phyloP scores from a whole-genome alignment of 2,329 filamentous ascomycete genomes.

The Ascochyta koolunga region DNA sequence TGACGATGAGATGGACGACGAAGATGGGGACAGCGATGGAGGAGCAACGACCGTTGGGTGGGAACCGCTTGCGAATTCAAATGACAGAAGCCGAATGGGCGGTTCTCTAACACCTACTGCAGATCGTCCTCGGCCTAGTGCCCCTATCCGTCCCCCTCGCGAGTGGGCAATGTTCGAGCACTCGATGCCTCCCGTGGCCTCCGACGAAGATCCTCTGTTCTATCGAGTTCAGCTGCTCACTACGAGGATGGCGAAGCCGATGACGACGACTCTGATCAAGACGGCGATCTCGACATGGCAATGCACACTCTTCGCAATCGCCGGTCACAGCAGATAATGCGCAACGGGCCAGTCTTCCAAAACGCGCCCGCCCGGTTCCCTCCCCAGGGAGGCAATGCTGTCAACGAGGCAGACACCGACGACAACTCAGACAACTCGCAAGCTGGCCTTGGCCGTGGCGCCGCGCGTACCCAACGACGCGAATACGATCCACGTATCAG shows the following conservation, averaged over 20 bases:
- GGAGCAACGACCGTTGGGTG: constrained; percentile 54
- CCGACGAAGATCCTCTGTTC: constrained; percentile 46
- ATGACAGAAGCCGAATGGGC: constrained; percentile 52
- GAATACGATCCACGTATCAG: constrained; percentile 51
- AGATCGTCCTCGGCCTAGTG: constrained; percentile 52
- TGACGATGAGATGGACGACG: constrained; percentile 47
- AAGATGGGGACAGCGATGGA: constrained; percentile 51
- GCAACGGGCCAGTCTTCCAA: constrained; percentile 31
- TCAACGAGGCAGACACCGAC: constrained; percentile 44
- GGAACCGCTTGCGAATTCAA: constrained; percentile 53
- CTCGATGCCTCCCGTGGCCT: constrained; percentile 47
- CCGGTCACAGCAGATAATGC: constrained; percentile 44
- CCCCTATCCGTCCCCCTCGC: constrained; percentile 48
- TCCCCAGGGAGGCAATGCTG: constrained; percentile 32
- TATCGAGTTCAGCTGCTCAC: constrained; percentile 42
- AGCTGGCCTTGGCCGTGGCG: constrained; percentile 29
- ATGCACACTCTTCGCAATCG: constrained; percentile 43
- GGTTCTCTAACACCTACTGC: constrained; percentile 56
- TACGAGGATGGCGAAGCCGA: constrained; percentile 52
- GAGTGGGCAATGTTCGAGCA: constrained; percentile 40
- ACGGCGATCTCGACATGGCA: constrained; percentile 47
- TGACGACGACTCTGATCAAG: constrained; percentile 51
- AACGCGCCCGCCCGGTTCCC: constrained; percentile 33
- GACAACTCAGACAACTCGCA: constrained; percentile 50
- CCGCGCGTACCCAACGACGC: constrained; percentile 34